phyloP scores from a whole-genome alignment of 2,329 filamentous ascomycete species.

The Fusarium napiforme region DNA sequence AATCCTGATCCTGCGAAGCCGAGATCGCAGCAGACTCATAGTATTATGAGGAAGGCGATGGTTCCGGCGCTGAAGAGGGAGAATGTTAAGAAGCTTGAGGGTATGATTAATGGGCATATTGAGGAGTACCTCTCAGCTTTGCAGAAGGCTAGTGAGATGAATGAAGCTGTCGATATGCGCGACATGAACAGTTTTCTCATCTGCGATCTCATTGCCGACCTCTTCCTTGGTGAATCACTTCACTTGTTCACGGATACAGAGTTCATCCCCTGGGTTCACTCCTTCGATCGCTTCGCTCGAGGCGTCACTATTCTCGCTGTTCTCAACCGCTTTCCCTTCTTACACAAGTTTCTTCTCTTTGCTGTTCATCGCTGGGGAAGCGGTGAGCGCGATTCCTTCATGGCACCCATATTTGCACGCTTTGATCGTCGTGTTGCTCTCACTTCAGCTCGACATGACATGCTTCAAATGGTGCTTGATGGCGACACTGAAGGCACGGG shows the following conservation, averaged over 20 bases:
- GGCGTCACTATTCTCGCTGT: neutral
- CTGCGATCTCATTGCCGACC: neutral
- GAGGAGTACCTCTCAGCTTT: neutral
- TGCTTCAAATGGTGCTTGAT: neutral
- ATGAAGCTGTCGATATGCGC: neutral
- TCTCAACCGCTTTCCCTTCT: neutral
- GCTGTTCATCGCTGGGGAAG: constrained; percentile 3
- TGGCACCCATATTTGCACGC: neutral
- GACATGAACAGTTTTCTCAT: constrained; percentile 5
- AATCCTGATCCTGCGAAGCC: neutral
- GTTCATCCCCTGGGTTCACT: neutral
- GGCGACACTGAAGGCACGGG: neutral
- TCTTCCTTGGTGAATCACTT: neutral
- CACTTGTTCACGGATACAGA: neutral
- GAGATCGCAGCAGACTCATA: constrained; percentile 3
- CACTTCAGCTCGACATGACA: neutral
- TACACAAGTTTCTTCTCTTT: neutral
- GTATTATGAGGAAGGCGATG: neutral
- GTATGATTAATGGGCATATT: neutral
- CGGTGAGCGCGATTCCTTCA: neutral
- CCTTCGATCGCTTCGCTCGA: neutral
- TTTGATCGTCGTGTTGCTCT: neutral
- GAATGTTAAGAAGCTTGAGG: neutral
- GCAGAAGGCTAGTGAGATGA: accelerated
- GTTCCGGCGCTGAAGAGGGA: neutral